Base-by-base conservation (phyloP, 768 basidiomycete species). In the Suillus subalutaceus region DNA sequence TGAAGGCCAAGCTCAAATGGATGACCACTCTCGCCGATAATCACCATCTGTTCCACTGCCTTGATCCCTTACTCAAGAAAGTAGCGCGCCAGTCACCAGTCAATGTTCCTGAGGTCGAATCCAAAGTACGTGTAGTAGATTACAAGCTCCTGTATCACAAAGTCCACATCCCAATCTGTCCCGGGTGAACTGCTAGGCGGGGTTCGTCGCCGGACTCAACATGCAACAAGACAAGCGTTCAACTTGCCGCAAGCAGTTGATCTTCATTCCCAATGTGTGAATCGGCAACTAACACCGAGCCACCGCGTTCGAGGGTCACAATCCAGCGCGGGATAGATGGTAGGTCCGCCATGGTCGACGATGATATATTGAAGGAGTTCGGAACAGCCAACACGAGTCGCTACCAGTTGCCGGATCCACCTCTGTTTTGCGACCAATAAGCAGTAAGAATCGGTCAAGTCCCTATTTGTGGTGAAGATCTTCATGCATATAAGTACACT, bases 11-110 rank as follows among this genome's bases (percentile, higher is more conserved):
- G 5, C 2, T 74, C 16, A 46, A 62, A 0, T 60, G 62, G 18
- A n/a, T 74, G 35, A 26, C 13, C 20, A 59, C 73, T 32, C 67
- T 75, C 26, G 63, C 35, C 44, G 26, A 26, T 26, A 52, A 65
- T 30, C 62, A 73, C 6, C 65, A 71, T 9, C 26, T 64, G 2
- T 66, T 26, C 61, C 64, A 66, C 67, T 16, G 58, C 38, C 20
- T 40, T 76, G 63, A 44, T 26, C 4, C 44, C 64, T n/a, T 69
- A 67, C 61, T 16, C 18, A 35, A 18, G 53, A 55, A 35, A 35
- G 16, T 18, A 53, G 30, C 15, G 2, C 40, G 15, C 4, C 15
- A 13, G 30, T 20, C 23, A 53, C 7, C 30, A 5, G 20, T 12
- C 30, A 35, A 56, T 18, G 55, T 20, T 6, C 10, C 32, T 46